Evolutionary conservation across 805 yeast species (phyloP), one percentile per base, ranked within the genome.

Genomic region (Yamadazyma nakazawae): DNA sequence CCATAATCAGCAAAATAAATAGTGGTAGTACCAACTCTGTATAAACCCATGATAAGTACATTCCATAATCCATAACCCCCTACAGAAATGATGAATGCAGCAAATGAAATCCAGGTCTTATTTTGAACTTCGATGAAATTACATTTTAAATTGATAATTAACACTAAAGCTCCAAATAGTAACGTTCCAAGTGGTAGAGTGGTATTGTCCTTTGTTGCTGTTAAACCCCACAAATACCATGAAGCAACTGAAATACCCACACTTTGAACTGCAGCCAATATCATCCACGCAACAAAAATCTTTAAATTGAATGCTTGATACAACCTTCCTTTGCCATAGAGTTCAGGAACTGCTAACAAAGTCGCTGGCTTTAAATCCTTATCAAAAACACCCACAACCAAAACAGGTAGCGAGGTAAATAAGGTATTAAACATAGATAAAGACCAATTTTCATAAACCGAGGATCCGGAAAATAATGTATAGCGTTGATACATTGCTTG

Each of bases 371-470:
- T 76, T 61, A 94, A 73, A 59, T 94, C 99, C 60, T 85, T 86
- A 57, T 92, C 96, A 65, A 94, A 85, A 81, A 91, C 88, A n/a
- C 99, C 99, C 44, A 94, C 74, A 58, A 95, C 86, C 34, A 94
- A 65, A 2, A 94, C 98, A 0, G 97, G 91, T 42, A 94, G 71
- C 0, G 97, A 88, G 0, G 99, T 92, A 69, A 94, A 95, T 51
- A 94, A 74, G 0, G 99, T 95, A 63, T 94, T 95, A 72, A 87
- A 94, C 97, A 95, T 91, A 0, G 97, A 88, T 49, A 94, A 74
- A 1, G 98, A 91, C 96, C 97, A 91, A 35, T 92, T 84, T 61
- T 95, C 99, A 64, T 88, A 94, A 54, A 92, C 64, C 0, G 97
- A 89, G 0, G 96, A 83, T 1, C 99, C 99, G 0, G 98, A 87